Base-by-base conservation (phyloP, 441 rosid genomes). In the Melastoma candidum region DNA sequence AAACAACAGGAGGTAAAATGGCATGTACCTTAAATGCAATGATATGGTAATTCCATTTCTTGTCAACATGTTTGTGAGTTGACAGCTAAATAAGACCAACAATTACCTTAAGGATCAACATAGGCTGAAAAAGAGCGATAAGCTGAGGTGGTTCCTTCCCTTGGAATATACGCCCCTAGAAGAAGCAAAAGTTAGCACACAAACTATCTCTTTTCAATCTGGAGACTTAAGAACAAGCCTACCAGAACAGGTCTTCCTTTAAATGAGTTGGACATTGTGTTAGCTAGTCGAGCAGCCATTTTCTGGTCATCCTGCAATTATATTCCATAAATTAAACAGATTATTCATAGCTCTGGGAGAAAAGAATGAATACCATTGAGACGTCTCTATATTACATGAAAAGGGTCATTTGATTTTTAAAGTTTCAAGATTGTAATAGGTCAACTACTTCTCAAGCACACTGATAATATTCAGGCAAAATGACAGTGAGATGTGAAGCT, bases 61-160 rank as follows among this genome's bases (percentile, higher is more conserved):
- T 36, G 8, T 36, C 22, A 17, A 17, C 22, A 4, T 1, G 8
- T 2, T 36, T 36, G 8, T 4, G 41, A 4, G 41, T 2, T 4
- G 41, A 36, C 8, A 36, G 7, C 41, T 36, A 2, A 36, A 36
- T 36, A 6, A 36, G 41, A 6, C 8, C 41, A 36, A 9, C 41
- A 4, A 36, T 36, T 83, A 94, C 99, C 97, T 90, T 90, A 56
- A 94, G 87, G 67, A 87, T 73, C 51, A 85, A 78, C 94, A 94
- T 82, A 56, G 99, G 96, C 59, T 90, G 97, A 67, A 90, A 90
- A 56, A 94, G 89, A 36, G 97, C 92, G 57, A 90, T 57, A 57
- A 94, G 87, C 43, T 94, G 99, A 25, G 96, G 92, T 39, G 97
- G 96, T 75, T 94, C 99, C 71, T 85, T 94, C 48, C 86, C 97